Evolutionary conservation across 1,284 basidiomycete species (phyloP), one percentile per base, ranked within the genome.

Genomic region (Meira miltonrushii): DNA sequence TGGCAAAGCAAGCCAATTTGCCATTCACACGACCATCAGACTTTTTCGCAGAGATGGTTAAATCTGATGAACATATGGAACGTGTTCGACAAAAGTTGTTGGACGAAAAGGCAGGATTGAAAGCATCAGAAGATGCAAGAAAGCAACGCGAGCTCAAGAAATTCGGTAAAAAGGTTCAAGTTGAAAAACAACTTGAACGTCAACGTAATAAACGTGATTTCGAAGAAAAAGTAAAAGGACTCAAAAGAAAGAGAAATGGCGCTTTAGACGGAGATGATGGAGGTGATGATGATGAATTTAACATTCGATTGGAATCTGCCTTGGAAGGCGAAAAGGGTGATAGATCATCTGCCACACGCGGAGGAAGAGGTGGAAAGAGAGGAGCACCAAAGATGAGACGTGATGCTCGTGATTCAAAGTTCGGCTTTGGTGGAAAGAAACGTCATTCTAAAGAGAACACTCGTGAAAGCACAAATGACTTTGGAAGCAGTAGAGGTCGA

Each of bases 41-140:
- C 81, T 98, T 92, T 79, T 98, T 96, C 73, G 94, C 94, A 19
- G 94, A 98, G 81, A 98, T 98, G 94, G 88, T 97, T 72, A 98
- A 98, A 81, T 47, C 87, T 25, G 95, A 98, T 75, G 84, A 90
- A 21, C 95, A 98, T 81, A 98, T 98, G 95, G 92, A 96, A 79
- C 86, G 91, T 51, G 90, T 98, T 69, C 87, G 95, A 54, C 88
- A 92, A 71, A 86, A 88, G 38, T 81, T 97, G 38, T 84, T 98
- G 25, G 90, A 97, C 79, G 94, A 98, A 78, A 82, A 83, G 28
- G 89, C 92, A 2, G 83, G 85, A 1, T 92, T 97, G 75, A 93
- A 96, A 80, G 90, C 89, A 77, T 85, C 87, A 61, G 93, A 97
- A 77, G 88, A 91, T 58, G 93, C 92, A 74, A 86, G 90, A 72